Evolutionary conservation across 2,329 filamentous ascomycete genomes (phyloP), one percentile per base, ranked within the genome.

Genomic region (Ceratocystiopsis brevicomis): DNA sequence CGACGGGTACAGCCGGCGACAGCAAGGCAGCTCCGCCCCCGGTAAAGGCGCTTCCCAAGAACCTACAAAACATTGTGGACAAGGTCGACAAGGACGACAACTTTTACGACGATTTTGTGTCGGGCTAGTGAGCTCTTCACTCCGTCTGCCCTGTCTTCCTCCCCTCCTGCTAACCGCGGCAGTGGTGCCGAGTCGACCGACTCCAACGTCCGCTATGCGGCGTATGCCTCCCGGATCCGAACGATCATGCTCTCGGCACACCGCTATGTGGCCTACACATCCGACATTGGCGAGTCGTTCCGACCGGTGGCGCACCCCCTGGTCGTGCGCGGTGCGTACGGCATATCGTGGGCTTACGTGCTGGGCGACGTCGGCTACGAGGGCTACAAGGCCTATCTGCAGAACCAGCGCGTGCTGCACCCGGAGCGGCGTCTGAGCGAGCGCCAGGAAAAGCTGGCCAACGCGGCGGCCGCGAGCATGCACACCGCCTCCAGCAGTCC

Each of bases 201-300:
- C 44, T 81, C 77, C 52, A 79, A 76, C 52, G 66, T 93, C 54
- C 81, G 90, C 55, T 98, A 96, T 63, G 88, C 87, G 45, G 90
- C 82, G 52, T 98, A 98, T 62, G 84, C 85, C 40, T 76, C 78
- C 47, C 78, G 90, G 40, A 65, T 90, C 49, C 78, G 84, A 48
- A 94, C 87, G 9, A 82, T 96, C 51, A 76, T 98, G 54, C 67
- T 87, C 52, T 85, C 82, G 15, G 87, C 87, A 4, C 90, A 96
- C 56, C 79, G 90, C 54, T 98, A 98, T 56, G 86, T 98, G 40
- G 90, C 90, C 45, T 98, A 98, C 59, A 96, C 90, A 0, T 87
- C 80, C 17, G 88, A 96, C 55, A 88, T 98, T 50, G 90, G 90
- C 57, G 90, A 98, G 61, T 92, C 83, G 0, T 98, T 98, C 62